These are phyloP conservation scores for Gonapodya sp. DNA, from an alignment of 192 early-diverging fungal species.

Conservation along the genomic window DNA sequence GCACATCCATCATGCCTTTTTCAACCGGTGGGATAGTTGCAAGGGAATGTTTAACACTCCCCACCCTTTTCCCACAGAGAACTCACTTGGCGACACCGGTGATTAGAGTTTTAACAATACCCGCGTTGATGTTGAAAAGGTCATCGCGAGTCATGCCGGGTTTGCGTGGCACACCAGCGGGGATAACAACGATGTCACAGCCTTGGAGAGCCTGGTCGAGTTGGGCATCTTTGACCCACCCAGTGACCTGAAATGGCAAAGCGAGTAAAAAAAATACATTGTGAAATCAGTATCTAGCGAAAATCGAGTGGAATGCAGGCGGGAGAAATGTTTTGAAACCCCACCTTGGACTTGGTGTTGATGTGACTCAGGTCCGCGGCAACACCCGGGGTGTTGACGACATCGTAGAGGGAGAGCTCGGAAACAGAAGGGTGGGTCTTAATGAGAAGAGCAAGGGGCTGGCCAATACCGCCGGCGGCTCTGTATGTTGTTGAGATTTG, in stretches of 20 bases:
- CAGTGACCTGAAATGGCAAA: slow-evolving; percentile 25
- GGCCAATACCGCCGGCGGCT: slow-evolving; percentile 48
- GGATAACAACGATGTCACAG: slow-evolving; percentile 47
- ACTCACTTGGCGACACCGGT: slow-evolving; percentile 45
- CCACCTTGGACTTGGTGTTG: slow-evolving; percentile 41
- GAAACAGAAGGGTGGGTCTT: slow-evolving; percentile 45
- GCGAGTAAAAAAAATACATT: neutral
- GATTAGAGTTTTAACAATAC: slow-evolving; percentile 47
- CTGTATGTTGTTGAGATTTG: neutral
- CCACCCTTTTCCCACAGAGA: neutral
- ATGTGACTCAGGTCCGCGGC: slow-evolving; percentile 59
- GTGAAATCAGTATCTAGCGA: neutral
- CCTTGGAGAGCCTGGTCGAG: slow-evolving; percentile 39
- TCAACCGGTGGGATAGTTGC: too few relatives aligned
- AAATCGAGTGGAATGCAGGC: neutral
- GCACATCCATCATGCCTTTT: too few relatives aligned
- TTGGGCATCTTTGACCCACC: slow-evolving; percentile 41
- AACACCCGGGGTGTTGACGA: slow-evolving; percentile 55
- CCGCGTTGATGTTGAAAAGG: slow-evolving; percentile 61
- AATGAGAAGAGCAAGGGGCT: slow-evolving; percentile 51
- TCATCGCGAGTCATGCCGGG: slow-evolving; percentile 65
- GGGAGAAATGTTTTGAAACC: neutral
- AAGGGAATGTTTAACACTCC: neutral
- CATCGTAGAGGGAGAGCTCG: slow-evolving; percentile 49
- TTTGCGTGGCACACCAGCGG: slow-evolving; percentile 56